phyloP scores from a whole-genome alignment of 2,329 filamentous ascomycete species.

The Trichoderma sp. region DNA sequence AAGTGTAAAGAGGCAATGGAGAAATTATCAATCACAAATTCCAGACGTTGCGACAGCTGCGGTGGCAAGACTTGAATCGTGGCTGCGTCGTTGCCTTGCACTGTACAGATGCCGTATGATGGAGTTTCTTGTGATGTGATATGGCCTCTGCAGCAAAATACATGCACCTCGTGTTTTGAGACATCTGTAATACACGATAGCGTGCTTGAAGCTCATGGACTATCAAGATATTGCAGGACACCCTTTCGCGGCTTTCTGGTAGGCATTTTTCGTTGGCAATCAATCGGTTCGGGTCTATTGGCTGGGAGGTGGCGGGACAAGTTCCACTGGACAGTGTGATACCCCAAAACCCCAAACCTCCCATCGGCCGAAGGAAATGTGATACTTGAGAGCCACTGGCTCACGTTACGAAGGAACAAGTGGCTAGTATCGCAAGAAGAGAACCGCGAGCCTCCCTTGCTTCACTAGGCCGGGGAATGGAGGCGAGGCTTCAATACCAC shows the following conservation, averaged over 20 bases:
- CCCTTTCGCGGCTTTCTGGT: neutral
- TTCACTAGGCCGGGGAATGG: neutral
- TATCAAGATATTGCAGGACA: constrained; percentile 2
- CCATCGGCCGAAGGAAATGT: neutral
- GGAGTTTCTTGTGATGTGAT: neutral
- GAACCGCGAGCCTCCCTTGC: constrained; percentile 3
- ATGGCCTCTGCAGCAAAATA: neutral
- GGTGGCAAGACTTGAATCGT: constrained; percentile 11
- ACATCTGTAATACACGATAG: neutral
- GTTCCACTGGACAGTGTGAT: neutral
- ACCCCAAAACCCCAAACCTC: neutral
- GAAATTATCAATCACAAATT: constrained; percentile 1
- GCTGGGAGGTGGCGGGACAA: neutral
- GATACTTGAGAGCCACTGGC: neutral
- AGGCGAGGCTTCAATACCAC: neutral
- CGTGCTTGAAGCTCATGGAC: neutral
- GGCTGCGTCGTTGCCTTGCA: constrained; percentile 1
- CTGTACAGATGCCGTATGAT: neutral
- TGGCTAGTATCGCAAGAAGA: neutral
- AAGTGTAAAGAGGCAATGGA: neutral
- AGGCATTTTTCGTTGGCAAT: neutral
- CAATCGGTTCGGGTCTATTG: neutral
- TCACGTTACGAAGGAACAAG: neutral
- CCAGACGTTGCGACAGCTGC: neutral
- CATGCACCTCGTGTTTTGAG: neutral